Conservation (phyloP, 331 rosid genomes). For the Phaseolus coccineus region DNA sequence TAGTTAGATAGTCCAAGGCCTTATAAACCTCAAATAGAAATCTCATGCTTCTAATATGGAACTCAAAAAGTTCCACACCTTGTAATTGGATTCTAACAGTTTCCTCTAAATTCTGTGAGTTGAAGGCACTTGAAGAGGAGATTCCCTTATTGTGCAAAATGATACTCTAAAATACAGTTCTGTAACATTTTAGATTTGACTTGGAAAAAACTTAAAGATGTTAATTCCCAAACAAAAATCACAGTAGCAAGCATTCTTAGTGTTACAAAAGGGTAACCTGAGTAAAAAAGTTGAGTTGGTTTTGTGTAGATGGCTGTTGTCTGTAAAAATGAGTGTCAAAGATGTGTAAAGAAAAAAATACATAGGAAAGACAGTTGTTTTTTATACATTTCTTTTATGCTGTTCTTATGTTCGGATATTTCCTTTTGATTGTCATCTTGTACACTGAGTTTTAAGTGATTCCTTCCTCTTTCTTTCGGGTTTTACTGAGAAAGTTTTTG, state of each 20-base stretch:
- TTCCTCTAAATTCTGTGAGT: conserved; percentile 18
- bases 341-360: not conserved
- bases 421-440: not conserved
- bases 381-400: not conserved
- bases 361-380: not conserved
- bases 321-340: conserved; percentile 3
- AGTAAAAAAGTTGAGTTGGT: conserved; percentile 1
- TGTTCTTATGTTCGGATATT: not conserved
- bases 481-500: conserved; percentile 1
- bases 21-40: not conserved
- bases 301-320: conserved; percentile 11
- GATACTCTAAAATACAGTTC: not conserved
- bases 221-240: conserved; percentile 6
- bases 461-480: conserved; percentile 29
- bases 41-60: not conserved
- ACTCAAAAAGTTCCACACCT: not conserved
- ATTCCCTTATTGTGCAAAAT: not conserved
- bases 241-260: not conserved
- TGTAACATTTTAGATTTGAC: not conserved
- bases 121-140: not conserved
- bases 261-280: conserved; percentile 18
- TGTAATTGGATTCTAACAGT: not conserved
- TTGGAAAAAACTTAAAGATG: not conserved
- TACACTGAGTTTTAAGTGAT: conserved; percentile 8
- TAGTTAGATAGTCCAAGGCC: not conserved